Evolutionary conservation across 257 asterid genomes (phyloP), one percentile per base, ranked within the genome.

Genomic region (Solanum chaucha): DNA sequence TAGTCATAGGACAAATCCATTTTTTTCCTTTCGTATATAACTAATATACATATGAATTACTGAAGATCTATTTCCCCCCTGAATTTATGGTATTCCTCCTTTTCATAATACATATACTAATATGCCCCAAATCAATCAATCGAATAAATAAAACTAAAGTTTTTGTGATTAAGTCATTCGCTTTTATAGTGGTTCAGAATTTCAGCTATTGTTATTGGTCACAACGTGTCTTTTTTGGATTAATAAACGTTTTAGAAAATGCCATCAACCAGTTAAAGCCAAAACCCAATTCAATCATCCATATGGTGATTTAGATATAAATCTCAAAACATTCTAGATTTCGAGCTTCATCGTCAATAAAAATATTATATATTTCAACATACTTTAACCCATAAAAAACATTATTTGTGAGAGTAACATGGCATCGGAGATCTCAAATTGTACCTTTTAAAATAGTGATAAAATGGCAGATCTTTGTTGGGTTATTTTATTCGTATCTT

Each of bases 391-490:
- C 15, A 75, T 6, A 7, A 5, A 40, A 10, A 19, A n/a, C 48
- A 41, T 41, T 41, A 41, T 41, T 0, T 41, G 48, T 41, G 48
- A 41, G 14, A 41, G 5, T 41, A 44, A 77, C 22, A 40, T 77
- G 61, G 8, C 36, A 75, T 40, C 2, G 0, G 4, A 77, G 36
- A 11, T 41, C 3, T 77, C 13, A 5, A 40, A 6, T 24, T 77
- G 44, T 7, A 2, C 44, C 36, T 24, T 24, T 44, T 41, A 12
- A 38, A 40, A 5, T 40, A 75, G 64, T 44, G 59, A 64, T 70
- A 83, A 90, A 84, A 90, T 90, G 91, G 51, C 81, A 82, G 86
- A 71, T 82, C 87, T 8, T 80, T 36, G 22, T 41, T n/a, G 83
- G 87, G 15, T 84, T 28, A 86, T 85, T 73, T 87, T 87, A 71